Percentiles rank a stretch among this genome's conserved stretches.
phyloP scores from a whole-genome alignment of 164 flowering plant species.

The Berberis thunbergii region DNA sequence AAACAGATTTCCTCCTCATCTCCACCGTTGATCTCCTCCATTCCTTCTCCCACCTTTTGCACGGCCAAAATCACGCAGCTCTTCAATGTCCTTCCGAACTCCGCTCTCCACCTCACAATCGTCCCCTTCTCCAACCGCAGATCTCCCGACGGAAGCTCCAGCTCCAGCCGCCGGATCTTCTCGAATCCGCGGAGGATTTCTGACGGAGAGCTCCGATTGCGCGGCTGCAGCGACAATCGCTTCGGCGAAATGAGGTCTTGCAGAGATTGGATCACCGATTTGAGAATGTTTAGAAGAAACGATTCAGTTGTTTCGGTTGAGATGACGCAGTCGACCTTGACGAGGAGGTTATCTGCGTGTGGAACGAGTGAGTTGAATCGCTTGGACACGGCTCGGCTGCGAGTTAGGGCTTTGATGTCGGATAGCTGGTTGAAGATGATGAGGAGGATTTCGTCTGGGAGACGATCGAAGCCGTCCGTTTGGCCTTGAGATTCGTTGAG shows the following conservation, averaged over 20 bases:
- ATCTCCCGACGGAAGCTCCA: no score
- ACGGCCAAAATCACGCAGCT: no score
- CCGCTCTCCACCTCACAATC: no score
- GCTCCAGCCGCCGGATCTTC: no score
- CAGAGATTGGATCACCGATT: constrained; percentile 26
- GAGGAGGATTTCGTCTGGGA: constrained; percentile 47
- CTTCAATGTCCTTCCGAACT: no score
- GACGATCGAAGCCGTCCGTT: constrained; percentile 33
- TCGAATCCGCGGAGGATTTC: no score
- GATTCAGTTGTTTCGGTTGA: constrained; percentile 25
- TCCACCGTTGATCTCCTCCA: no score
- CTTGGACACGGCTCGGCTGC: constrained; percentile 36
- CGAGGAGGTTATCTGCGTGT: constrained; percentile 28
- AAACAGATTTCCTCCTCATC: no score
- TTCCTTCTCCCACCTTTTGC: no score
- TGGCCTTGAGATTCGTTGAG: neutral
- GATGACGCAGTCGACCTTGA: constrained; percentile 43
- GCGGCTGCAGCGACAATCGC: neutral
- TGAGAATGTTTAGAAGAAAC: constrained; percentile 22
- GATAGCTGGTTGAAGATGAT: constrained; percentile 36
- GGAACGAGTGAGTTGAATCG: constrained; percentile 53
- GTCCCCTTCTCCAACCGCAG: no score
- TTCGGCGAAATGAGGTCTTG: constrained; percentile 20
- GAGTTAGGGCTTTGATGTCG: constrained; percentile 43
- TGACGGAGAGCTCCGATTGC: neutral